Base-by-base conservation (phyloP, 2,329 filamentous ascomycete genomes). In the Fusarium luffae region DNA sequence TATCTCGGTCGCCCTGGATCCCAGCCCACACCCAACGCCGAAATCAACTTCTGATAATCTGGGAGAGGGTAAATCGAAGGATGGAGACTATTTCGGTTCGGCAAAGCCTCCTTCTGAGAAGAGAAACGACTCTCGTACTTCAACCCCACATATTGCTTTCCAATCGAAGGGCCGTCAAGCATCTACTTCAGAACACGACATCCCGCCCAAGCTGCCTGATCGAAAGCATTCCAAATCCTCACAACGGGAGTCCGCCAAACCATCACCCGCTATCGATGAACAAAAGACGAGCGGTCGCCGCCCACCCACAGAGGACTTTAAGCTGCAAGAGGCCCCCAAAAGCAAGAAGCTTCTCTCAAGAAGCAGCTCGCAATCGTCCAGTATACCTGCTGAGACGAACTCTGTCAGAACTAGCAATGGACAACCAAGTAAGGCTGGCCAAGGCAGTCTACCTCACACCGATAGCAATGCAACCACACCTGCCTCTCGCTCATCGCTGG, bases 111-210 rank as follows among this genome's bases (percentile, higher is more conserved):
- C 78, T 18, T 69, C 79, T 5, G 84, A 87, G 54, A 85, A 80
- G 71, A 84, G 83, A 49, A 76, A 75, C 18, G 85, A 86, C 44
- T 86, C 85, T 2, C 82, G 83, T 58, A 78, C 82, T 63, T 87
- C 89, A 4, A 94, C 93, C 18, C 93, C 94, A n/a, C 94, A 97
- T 75, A 97, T 97, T 74, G 92, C 93, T 23, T 97, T 94, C 77
- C 93, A 97, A 78, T 93, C 97, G 75, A 96, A 94, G 79, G 88
- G 89, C 3, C 88, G 92, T 4, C 77, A 80, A 48, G 32, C 75
- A 19, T 90, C 89, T 1, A 88, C 89, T 13, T 81, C 73, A 23
- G 73, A 88, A 25, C 84, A 88, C 30, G 86, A 85, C 40, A 82
- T 85, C 3, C 83, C 86, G 48, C 80, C 83, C 25, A 89, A 84